Evolutionary conservation across 768 basidiomycete genomes (phyloP).

Genomic region (Tulasnella sp.): DNA sequence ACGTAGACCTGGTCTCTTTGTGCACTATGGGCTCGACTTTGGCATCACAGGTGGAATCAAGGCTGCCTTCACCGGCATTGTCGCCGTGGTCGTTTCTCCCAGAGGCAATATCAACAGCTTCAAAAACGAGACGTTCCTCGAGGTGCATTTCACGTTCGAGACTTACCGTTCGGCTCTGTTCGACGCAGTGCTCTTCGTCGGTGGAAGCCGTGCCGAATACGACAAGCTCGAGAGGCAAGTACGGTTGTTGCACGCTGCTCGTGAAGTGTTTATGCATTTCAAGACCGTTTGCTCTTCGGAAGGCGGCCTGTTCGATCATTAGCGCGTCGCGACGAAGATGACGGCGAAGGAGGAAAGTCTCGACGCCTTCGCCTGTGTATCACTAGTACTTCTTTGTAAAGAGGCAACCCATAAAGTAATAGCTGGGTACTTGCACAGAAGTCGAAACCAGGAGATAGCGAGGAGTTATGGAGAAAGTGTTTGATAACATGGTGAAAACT

Average conservation of each 20-base stretch:
- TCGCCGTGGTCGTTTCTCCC: constrained; percentile 57
- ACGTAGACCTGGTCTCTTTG: constrained; percentile 61
- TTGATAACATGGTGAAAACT: no score
- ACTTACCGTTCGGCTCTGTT: constrained; percentile 75
- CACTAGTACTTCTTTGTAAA: no score
- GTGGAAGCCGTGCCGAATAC: constrained; percentile 48
- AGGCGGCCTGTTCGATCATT: no score
- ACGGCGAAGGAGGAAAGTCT: no score
- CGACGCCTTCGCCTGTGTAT: no score
- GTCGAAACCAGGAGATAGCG: no score
- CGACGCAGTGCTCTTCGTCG: constrained; percentile 72
- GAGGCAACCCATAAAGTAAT: no score
- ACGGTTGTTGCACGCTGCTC: constrained; percentile 66
- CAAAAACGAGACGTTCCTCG: constrained; percentile 32
- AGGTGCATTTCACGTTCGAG: constrained; percentile 62
- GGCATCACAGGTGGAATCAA: constrained; percentile 53
- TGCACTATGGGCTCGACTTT: constrained; percentile 66
- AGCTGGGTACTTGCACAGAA: no score
- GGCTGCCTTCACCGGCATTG: constrained; percentile 44
- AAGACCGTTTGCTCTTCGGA: constrained; percentile 74
- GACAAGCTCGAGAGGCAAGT: constrained; percentile 53
- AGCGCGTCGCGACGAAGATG: no score
- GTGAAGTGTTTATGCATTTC: constrained; percentile 80
- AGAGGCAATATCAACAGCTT: constrained; percentile 47
- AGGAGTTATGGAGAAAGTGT: no score